Percentiles rank a stretch among this genome's conserved stretches.
These are phyloP conservation scores for Amphibolis antarctica DNA, from an alignment of 106 monocot genomes.

Conservation along the genomic window DNA sequence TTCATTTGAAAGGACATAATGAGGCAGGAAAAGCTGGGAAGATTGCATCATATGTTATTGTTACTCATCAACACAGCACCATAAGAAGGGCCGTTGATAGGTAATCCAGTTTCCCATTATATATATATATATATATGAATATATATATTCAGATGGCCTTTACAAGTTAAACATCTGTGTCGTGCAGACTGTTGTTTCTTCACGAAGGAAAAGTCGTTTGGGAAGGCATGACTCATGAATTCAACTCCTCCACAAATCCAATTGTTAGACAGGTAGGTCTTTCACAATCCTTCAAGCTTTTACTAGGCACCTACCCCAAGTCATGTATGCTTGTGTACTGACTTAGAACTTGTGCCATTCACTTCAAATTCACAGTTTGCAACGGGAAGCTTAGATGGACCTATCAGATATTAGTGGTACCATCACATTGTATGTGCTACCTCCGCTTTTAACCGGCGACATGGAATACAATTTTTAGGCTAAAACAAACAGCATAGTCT, in stretches of 20 bases:
- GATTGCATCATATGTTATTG: constrained; percentile 85
- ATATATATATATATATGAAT: too few relatives aligned
- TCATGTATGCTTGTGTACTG: background rate
- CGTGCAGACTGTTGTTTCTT: constrained; percentile 68
- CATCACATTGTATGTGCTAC: background rate
- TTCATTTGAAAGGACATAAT: constrained; percentile 58
- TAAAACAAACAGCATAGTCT: too few relatives aligned
- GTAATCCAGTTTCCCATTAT: constrained; percentile 21
- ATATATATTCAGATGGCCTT: background rate
- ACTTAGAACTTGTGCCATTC: background rate
- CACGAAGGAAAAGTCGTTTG: constrained; percentile 83
- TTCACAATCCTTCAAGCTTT: background rate
- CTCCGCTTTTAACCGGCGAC: too few relatives aligned
- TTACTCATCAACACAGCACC: constrained; percentile 99
- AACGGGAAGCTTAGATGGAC: constrained; percentile 91
- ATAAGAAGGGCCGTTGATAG: constrained; percentile 89
- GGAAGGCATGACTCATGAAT: constrained; percentile 92
- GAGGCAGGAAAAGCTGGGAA: constrained; percentile 46
- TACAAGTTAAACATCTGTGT: background rate
- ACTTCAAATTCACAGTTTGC: constrained; percentile 48
- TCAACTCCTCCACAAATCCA: constrained; percentile 56
- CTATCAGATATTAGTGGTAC: constrained; percentile 59
- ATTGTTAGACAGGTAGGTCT: constrained; percentile 76
- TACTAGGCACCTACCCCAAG: too few relatives aligned
- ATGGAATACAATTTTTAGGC: too few relatives aligned